A percentile compares a stretch with the other conserved stretches of the same genome.
Evolutionary conservation across 2,329 filamentous ascomycete species (phyloP).

Genomic region (Meredithiella fracta): DNA sequence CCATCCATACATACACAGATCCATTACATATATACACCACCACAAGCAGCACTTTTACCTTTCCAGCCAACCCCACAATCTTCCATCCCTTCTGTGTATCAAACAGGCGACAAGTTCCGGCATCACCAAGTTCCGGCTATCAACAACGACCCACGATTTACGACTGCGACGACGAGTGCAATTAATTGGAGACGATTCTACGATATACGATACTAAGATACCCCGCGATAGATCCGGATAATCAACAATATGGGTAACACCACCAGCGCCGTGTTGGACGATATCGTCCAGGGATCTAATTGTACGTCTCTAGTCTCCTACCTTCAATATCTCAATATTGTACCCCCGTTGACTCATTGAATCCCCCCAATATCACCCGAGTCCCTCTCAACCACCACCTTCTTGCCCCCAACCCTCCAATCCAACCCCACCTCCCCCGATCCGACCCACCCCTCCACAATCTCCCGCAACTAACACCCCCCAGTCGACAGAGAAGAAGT

Average conservation of each 20-base stretch:
- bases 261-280: conserved; percentile 67
- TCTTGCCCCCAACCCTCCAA: too few relatives aligned
- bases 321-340: not conserved
- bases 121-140: too few relatives aligned
- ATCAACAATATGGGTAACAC: conserved; percentile 45
- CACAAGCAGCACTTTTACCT: too few relatives aligned
- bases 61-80: too few relatives aligned
- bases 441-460: conserved; percentile 25
- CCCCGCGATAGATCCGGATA: conserved; percentile 13
- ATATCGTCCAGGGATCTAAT: conserved; percentile 91
- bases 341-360: not conserved
- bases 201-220: not conserved
- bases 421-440: not conserved
- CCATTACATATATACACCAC: too few relatives aligned
- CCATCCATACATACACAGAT: too few relatives aligned
- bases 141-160: too few relatives aligned
- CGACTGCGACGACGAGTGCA: too few relatives aligned
- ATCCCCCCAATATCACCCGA: not conserved
- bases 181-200: too few relatives aligned
- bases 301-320: conserved; percentile 36
- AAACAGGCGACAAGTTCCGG: too few relatives aligned
- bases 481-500: conserved; percentile 94
- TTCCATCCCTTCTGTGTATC: too few relatives aligned
- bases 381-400: not conserved
- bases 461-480: conserved; percentile 44